A percentile compares a stretch with the other conserved stretches of the same genome.
Conservation (phyloP, 2,329 filamentous ascomycete genomes). For the Hysterium pulicare region DNA sequence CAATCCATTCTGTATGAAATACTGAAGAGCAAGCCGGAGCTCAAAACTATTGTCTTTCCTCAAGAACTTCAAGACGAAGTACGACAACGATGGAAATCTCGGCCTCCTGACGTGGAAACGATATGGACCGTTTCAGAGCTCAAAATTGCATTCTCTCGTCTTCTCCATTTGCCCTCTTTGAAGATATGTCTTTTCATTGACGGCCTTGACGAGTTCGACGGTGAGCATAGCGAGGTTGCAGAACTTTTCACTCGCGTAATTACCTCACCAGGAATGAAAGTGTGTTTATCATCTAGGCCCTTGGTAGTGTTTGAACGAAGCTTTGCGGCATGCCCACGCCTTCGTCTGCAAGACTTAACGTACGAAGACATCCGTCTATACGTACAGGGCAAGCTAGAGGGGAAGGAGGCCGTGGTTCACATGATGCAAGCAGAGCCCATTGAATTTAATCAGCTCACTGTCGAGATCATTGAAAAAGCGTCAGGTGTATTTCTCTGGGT, state of each 20-base stretch:
- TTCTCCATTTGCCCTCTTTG: neutral
- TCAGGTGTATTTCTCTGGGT: constrained; percentile 9
- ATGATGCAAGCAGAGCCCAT: no score
- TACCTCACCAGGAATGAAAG: constrained; percentile 7
- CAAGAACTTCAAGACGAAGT: no score
- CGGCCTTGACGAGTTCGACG: constrained; percentile 3
- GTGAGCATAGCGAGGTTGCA: neutral
- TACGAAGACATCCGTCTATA: constrained; percentile 11
- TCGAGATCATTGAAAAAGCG: neutral
- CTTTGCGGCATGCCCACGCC: neutral
- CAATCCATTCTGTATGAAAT: constrained; percentile 6
- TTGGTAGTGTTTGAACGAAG: constrained; percentile 10
- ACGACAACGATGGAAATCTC: no score
- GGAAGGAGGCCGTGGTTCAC: neutral
- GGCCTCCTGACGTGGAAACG: neutral
- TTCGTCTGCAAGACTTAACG: constrained; percentile 9
- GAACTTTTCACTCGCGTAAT: constrained; percentile 4
- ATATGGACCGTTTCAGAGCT: no score
- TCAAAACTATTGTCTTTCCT: neutral
- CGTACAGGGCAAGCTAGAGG: constrained; percentile 4
- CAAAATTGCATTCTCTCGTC: neutral
- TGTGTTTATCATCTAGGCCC: constrained; percentile 14
- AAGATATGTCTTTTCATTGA: constrained; percentile 4
- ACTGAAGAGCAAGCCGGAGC: neutral
- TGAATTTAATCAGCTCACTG: constrained; percentile 1